Percentiles rank a stretch among this genome's conserved stretches.
phyloP scores from a whole-genome alignment of 176 grass and related monocot species.

The Eleusine coracana region DNA sequence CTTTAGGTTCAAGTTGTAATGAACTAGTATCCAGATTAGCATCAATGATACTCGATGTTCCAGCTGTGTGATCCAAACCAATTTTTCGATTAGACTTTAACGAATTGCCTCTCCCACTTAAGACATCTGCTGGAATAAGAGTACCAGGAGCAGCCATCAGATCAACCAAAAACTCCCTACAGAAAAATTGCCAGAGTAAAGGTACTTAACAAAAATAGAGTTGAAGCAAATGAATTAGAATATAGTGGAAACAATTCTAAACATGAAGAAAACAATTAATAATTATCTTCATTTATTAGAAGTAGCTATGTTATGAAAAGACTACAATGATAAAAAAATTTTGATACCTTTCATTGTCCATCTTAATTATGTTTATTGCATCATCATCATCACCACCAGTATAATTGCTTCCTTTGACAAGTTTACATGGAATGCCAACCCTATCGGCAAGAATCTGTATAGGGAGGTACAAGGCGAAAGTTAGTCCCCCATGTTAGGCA shows the following conservation, averaged over 20 bases:
- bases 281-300: constrained; percentile 24
- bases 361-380: constrained; percentile 98
- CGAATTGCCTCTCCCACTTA: constrained; percentile 78
- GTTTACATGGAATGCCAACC: constrained; percentile 93
- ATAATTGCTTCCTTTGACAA: constrained; percentile 99
- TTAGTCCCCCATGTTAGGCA: constrained; percentile 12
- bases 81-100: constrained; percentile 64
- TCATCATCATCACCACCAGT: constrained; percentile 94
- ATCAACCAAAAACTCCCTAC: constrained; percentile 98
- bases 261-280: constrained; percentile 35
- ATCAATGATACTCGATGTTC: constrained; percentile 46
- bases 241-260: constrained; percentile 30
- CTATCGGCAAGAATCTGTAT: constrained; percentile 93
- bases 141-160: constrained; percentile 97
- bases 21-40: constrained; percentile 39
- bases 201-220: constrained; percentile 38
- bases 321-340: constrained; percentile 29
- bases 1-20: constrained; percentile 46
- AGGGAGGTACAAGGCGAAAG: constrained; percentile 26
- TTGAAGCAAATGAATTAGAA: constrained; percentile 34
- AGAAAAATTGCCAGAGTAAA: constrained; percentile 31
- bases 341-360: constrained; percentile 84
- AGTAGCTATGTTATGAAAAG: constrained; percentile 27
- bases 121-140: constrained; percentile 89
- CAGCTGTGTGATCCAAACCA: constrained; percentile 42